Evolutionary conservation across 345 rosid species (phyloP).

Genomic region (Arabidopsis thaliana): TAIR10.1 NC_003070.9:27820001-27820500

Average conservation of each 20-base stretch:
- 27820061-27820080: too few species aligned
- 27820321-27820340: constrained; percentile 68
- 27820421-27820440: constrained; percentile 67
- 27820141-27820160: too few species aligned
- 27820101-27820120: too few species aligned
- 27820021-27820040: neutral
- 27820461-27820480: constrained; percentile 85
- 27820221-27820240: constrained; percentile 35
- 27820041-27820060: too few species aligned
- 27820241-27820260: constrained; percentile 30
- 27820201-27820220: constrained; percentile 29
- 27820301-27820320: constrained; percentile 49
- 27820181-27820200: constrained; percentile 6
- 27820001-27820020: neutral
- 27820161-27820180: constrained; percentile 34
- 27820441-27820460: constrained; percentile 74
- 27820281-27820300: constrained; percentile 36
- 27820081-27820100: too few species aligned
- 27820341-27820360: constrained; percentile 61
- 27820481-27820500: constrained; percentile 86
- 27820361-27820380: constrained; percentile 45
- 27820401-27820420: constrained; percentile 58
- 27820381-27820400: constrained; percentile 44
- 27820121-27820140: too few species aligned
- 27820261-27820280: neutral